A percentile compares a stretch with the other conserved stretches of the same genome.
Conservation (phyloP, 208 protist genomes). For the Leishmania arabica region DNA sequence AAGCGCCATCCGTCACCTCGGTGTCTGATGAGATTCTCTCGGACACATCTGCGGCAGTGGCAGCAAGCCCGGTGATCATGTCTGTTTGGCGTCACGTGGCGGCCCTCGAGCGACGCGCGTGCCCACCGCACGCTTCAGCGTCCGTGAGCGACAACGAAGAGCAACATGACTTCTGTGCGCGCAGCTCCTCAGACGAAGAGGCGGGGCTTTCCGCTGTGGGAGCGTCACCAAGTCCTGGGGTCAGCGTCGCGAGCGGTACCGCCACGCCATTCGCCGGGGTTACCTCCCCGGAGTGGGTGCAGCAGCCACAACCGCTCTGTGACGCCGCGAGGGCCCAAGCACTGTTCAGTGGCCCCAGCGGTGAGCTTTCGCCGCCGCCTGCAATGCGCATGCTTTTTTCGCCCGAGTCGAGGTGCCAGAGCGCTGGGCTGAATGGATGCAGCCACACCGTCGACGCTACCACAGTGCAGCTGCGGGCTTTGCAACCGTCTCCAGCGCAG, state of each 20-base stretch:
- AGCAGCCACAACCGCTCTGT: neutral
- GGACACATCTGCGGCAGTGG: neutral
- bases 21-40: neutral
- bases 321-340: neutral
- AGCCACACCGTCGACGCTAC: neutral
- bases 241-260: slow-evolving; percentile 1
- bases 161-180: neutral
- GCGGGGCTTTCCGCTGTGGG: slow-evolving; percentile 2
- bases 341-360: neutral
- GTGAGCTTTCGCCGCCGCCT: slow-evolving; percentile 15
- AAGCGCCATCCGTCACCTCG: neutral
- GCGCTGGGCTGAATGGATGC: neutral
- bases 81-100: slow-evolving; percentile 6
- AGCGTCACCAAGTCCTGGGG: neutral
- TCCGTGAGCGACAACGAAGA: neutral
- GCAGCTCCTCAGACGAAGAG: slow-evolving; percentile 6
- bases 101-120: neutral
- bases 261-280: neutral
- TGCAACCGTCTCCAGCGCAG: neutral
- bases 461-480: neutral
- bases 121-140: neutral
- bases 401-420: neutral
- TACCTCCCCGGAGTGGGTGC: neutral
- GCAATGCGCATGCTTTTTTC: slow-evolving; percentile 32
- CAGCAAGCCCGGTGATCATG: neutral